These are phyloP conservation scores for Pyrenochaeta sp. DNA, from an alignment of 2,329 filamentous ascomycete genomes.

Conservation along the genomic window DNA sequence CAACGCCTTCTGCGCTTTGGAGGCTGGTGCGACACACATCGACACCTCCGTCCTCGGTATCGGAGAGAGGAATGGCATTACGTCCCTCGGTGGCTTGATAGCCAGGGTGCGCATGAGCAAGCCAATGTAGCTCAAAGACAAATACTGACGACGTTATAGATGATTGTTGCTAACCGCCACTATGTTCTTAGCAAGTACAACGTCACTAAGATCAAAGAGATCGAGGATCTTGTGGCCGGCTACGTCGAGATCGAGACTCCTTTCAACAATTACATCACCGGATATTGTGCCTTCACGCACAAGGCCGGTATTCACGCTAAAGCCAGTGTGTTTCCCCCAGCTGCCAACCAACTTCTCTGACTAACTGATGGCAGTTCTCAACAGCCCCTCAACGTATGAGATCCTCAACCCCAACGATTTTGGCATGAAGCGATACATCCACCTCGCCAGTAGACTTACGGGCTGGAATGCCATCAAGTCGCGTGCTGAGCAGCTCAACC, in stretches of 20 bases:
- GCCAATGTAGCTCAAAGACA: no score
- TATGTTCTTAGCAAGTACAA: slow-evolving; percentile 91
- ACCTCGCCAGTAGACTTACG: slow-evolving; percentile 83
- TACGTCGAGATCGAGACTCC: slow-evolving; percentile 84
- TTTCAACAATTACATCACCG: slow-evolving; percentile 80
- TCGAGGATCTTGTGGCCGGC: slow-evolving; percentile 81
- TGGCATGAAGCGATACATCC: slow-evolving; percentile 84
- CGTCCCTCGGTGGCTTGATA: slow-evolving; percentile 65
- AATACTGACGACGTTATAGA: no score
- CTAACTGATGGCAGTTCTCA: no score
- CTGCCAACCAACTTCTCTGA: no score
- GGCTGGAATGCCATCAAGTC: slow-evolving; percentile 97
- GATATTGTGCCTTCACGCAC: slow-evolving; percentile 81
- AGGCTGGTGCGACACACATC: slow-evolving; percentile 84
- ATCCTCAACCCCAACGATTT: slow-evolving; percentile 90
- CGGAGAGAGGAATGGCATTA: slow-evolving; percentile 71
- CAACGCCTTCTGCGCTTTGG: slow-evolving; percentile 85
- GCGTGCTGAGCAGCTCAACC: slow-evolving; percentile 81
- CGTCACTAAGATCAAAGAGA: slow-evolving; percentile 82
- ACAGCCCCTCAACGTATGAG: slow-evolving; percentile 87
- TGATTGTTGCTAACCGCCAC: slow-evolving; percentile 84
- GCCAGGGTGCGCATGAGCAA: no score
- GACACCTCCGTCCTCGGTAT: slow-evolving; percentile 88
- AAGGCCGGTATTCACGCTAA: slow-evolving; percentile 86
- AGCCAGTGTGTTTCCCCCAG: no score